phyloP scores from a whole-genome alignment of 805 yeast genomes.

The Huiozyma sinensis region DNA sequence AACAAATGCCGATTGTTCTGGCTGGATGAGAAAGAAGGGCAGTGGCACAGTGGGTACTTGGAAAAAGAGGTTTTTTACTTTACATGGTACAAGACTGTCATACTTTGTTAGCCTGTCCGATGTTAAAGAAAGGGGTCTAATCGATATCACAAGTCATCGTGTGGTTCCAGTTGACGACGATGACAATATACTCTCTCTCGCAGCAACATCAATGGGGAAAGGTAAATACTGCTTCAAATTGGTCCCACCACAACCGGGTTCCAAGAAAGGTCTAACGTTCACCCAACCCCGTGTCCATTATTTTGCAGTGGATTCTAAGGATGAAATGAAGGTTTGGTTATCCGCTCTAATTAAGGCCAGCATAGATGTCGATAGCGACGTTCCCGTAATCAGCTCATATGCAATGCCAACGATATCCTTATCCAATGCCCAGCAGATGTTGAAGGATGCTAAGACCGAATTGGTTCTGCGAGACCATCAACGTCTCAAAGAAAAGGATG shows the following conservation, averaged over 20 bases:
- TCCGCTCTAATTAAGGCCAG: constrained; percentile 91
- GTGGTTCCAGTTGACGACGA: constrained; percentile 77
- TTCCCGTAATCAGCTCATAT: constrained; percentile 89
- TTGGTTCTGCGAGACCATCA: constrained; percentile 44
- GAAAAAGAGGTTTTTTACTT: constrained; percentile 74
- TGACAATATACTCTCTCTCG: constrained; percentile 73
- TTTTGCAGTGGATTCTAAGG: constrained; percentile 85
- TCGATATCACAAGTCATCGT: constrained; percentile 90
- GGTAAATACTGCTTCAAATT: constrained; percentile 87
- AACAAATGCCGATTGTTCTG: constrained; percentile 62
- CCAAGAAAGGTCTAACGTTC: constrained; percentile 86
- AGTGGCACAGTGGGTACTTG: constrained; percentile 74
- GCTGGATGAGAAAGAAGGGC: constrained; percentile 95
- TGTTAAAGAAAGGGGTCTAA: constrained; percentile 76
- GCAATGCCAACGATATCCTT: constrained; percentile 87
- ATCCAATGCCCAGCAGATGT: constrained; percentile 73
- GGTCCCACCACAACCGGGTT: constrained; percentile 96
- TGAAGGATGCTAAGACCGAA: constrained; percentile 71
- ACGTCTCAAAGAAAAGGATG: constrained; percentile 22
- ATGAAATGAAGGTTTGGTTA: constrained; percentile 91
- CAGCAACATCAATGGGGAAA: constrained; percentile 86
- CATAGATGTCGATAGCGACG: constrained; percentile 84
- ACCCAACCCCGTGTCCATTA: constrained; percentile 93
- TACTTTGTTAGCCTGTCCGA: constrained; percentile 74
- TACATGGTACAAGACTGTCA: constrained; percentile 87